Evolutionary conservation across 2,329 filamentous ascomycete species (phyloP).

Genomic region (Calonectria henricotiae): DNA sequence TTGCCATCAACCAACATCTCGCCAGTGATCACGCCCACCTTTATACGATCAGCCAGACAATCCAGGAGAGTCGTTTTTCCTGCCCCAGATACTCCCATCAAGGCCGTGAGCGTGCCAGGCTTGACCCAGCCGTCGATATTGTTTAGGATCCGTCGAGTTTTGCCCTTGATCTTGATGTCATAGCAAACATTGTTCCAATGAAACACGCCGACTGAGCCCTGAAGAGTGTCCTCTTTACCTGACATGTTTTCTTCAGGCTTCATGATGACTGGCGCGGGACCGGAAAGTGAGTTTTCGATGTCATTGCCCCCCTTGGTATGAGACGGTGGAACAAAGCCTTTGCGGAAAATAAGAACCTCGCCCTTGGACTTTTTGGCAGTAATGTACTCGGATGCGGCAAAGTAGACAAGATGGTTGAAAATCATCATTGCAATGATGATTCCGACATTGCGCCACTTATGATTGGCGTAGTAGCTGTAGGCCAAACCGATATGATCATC

Average conservation of each 20-base stretch:
- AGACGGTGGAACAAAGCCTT: constrained; percentile 54
- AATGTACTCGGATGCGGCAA: constrained; percentile 66
- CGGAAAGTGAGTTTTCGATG: constrained; percentile 13
- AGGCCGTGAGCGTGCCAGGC: constrained; percentile 79
- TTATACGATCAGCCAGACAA: constrained; percentile 77
- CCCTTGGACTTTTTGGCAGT: constrained; percentile 70
- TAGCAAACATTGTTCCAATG: constrained; percentile 82
- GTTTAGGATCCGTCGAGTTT: constrained; percentile 76
- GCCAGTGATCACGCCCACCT: constrained; percentile 78
- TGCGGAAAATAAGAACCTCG: constrained; percentile 73
- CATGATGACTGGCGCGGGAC: not conserved
- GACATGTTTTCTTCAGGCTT: not conserved
- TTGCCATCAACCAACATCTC: constrained; percentile 79
- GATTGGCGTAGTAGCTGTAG: constrained; percentile 60
- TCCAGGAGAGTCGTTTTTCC: constrained; percentile 77
- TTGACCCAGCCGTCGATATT: constrained; percentile 82
- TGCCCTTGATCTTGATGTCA: constrained; percentile 78
- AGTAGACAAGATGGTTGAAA: constrained; percentile 57
- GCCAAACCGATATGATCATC: constrained; percentile 64
- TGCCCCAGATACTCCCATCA: constrained; percentile 67
- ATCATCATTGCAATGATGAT: constrained; percentile 67
- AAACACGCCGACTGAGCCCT: constrained; percentile 59
- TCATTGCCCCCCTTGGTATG: constrained; percentile 33
- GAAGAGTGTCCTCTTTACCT: not conserved
- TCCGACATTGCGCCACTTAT: constrained; percentile 71